Evolutionary conservation across 495 filamentous ascomycete genomes (phyloP).

Genomic region (Penicillium pulvis): DNA sequence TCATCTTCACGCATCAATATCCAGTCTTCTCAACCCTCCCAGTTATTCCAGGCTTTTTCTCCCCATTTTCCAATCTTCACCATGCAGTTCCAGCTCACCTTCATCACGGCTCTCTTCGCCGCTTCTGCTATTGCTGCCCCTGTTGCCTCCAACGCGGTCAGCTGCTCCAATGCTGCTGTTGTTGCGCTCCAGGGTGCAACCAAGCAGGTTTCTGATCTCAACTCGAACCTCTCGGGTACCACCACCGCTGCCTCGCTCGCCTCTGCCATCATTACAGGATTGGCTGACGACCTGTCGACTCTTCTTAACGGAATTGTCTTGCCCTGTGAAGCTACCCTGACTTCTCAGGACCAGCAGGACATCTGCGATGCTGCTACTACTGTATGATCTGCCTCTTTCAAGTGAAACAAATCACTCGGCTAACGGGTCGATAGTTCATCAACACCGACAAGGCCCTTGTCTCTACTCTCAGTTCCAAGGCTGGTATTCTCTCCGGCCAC

Average conservation of each 20-base stretch:
- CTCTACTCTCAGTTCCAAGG: not conserved
- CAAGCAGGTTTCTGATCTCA: constrained; percentile 5
- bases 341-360: constrained; percentile 5
- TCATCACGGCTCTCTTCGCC: constrained; percentile 10
- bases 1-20: not conserved
- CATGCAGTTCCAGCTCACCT: constrained; percentile 10
- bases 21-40: not conserved
- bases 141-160: constrained; percentile 1
- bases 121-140: constrained; percentile 6
- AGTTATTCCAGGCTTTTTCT: not conserved
- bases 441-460: not conserved
- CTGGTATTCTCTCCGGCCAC: not conserved
- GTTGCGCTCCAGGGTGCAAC: constrained; percentile 1
- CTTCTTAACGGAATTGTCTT: not conserved
- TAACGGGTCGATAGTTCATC: not conserved
- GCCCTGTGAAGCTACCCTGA: not conserved
- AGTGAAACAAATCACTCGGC: not conserved
- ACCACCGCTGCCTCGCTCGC: not conserved
- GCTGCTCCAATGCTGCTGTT: not conserved
- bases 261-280: constrained; percentile 2
- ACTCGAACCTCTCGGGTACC: not conserved
- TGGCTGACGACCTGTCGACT: not conserved
- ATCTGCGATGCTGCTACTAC: constrained; percentile 5
- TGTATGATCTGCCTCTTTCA: not conserved
- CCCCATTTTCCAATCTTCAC: not conserved